Conservation (phyloP, 768 basidiomycete species). For the Collybia nuda region DNA sequence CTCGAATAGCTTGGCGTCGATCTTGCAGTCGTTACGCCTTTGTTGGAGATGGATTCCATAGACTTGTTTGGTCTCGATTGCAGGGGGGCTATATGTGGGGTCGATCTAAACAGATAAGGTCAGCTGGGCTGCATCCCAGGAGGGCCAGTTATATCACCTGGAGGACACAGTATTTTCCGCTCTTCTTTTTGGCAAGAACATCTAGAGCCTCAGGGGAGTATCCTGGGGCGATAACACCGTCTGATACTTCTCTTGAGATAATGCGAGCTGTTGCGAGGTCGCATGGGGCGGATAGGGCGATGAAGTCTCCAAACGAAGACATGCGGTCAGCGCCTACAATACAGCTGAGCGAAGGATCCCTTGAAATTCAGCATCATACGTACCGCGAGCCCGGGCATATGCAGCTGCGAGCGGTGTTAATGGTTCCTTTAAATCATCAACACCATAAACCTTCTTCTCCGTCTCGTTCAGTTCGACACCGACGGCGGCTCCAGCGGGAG, state of each 20-base stretch:
- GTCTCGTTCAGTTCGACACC: conserved; percentile 78
- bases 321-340: conserved; percentile 89
- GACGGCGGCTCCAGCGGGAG: conserved; percentile 95
- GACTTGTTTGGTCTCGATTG: conserved; percentile 91
- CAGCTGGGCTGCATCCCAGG: background rate
- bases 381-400: conserved; percentile 94
- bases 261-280: conserved; percentile 94
- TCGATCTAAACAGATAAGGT: conserved; percentile 65
- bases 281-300: conserved; percentile 90
- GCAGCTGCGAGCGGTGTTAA: conserved; percentile 89
- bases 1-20: conserved; percentile 75
- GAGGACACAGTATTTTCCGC: conserved; percentile 96
- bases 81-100: conserved; percentile 74
- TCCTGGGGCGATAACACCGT: conserved; percentile 96
- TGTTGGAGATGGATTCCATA: conserved; percentile 92
- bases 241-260: conserved; percentile 98
- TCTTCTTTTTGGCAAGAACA: conserved; percentile 93
- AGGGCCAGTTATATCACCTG: conserved; percentile 53
- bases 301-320: conserved; percentile 99
- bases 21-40: conserved; percentile 85
- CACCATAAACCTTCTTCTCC: conserved; percentile 94
- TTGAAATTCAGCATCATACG: conserved; percentile 12
- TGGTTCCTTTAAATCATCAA: conserved; percentile 90
- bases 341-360: background rate
- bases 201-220: conserved; percentile 88